phyloP scores from a whole-genome alignment of 2,329 filamentous ascomycete species.

The Penicillium sp. region DNA sequence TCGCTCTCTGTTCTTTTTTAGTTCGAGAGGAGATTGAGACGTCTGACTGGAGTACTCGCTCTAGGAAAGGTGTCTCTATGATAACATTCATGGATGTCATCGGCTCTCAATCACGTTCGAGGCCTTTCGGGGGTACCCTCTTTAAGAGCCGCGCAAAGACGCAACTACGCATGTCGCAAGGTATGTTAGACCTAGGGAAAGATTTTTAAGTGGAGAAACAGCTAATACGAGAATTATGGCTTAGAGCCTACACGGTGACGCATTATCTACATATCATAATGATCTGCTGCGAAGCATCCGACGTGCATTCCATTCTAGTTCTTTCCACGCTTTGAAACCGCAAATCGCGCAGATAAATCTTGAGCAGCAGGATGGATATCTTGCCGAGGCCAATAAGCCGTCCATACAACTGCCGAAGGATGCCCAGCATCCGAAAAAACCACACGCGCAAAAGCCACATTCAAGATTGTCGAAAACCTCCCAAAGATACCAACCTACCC shows the following conservation, averaged over 20 bases:
- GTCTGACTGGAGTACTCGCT: conserved; percentile 14
- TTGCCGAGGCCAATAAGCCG: not conserved
- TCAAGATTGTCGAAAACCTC: not conserved
- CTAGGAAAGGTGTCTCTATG: conserved; percentile 21
- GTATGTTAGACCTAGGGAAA: conserved; percentile 5
- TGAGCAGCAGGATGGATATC: not conserved
- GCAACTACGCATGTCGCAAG: conserved; percentile 24
- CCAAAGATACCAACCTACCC: conserved; percentile 13
- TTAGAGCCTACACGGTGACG: not conserved
- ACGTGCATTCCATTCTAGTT: conserved; percentile 4
- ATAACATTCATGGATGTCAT: conserved; percentile 46
- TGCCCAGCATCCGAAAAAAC: not conserved
- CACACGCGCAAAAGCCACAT: not conserved
- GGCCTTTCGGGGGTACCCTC: conserved; percentile 38
- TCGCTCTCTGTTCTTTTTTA: not conserved
- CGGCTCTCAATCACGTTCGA: conserved; percentile 39
- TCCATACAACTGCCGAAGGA: not conserved
- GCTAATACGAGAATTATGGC: not conserved
- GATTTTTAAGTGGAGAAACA: not conserved
- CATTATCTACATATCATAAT: not conserved
- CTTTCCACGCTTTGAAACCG: not conserved
- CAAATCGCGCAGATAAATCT: not conserved
- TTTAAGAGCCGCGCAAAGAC: conserved; percentile 35
- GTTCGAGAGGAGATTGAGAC: not conserved
- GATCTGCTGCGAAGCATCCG: conserved; percentile 2